Percentiles rank a stretch among this genome's conserved stretches.
phyloP scores from a whole-genome alignment of 805 yeast genomes.

The Yarrowia phangngaensis region DNA sequence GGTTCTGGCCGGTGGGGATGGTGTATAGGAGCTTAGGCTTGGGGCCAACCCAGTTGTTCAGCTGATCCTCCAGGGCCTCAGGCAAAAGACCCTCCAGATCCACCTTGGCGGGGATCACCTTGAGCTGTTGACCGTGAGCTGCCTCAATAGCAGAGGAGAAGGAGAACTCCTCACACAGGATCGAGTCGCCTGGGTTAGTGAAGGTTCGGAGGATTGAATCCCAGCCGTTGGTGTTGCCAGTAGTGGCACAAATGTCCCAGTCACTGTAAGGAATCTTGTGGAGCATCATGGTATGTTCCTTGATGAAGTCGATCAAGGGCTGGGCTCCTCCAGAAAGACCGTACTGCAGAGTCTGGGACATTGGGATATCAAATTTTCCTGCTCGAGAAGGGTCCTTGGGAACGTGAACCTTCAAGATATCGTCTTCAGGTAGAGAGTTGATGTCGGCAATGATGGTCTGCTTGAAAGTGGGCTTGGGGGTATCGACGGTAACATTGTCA shows the following conservation, averaged over 20 bases:
- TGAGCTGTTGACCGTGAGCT: constrained; percentile 66
- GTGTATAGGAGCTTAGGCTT: constrained; percentile 86
- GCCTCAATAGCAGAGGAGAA: constrained; percentile 85
- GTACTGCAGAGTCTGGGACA: constrained; percentile 85
- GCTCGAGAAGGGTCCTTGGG: constrained; percentile 42
- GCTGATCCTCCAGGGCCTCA: constrained; percentile 54
- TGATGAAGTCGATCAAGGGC: constrained; percentile 62
- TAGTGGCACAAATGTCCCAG: constrained; percentile 68
- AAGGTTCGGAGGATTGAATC: constrained; percentile 78
- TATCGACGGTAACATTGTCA: constrained; percentile 63
- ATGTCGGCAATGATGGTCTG: constrained; percentile 53
- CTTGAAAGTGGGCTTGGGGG: constrained; percentile 68
- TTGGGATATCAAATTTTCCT: constrained; percentile 54
- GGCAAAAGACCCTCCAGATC: constrained; percentile 79
- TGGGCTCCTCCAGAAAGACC: constrained; percentile 81
- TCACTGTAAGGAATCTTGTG: constrained; percentile 54
- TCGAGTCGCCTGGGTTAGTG: constrained; percentile 72
- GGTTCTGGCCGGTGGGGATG: constrained; percentile 96
- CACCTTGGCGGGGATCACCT: constrained; percentile 67
- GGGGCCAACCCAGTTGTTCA: constrained; percentile 64
- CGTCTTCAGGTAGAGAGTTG: constrained; percentile 31
- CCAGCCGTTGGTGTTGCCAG: constrained; percentile 90
- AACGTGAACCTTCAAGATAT: constrained; percentile 39
- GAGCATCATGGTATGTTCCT: constrained; percentile 54
- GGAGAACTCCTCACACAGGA: constrained; percentile 75